phyloP scores from a whole-genome alignment of 768 basidiomycete genomes.

The Polyporus arcularius region DNA sequence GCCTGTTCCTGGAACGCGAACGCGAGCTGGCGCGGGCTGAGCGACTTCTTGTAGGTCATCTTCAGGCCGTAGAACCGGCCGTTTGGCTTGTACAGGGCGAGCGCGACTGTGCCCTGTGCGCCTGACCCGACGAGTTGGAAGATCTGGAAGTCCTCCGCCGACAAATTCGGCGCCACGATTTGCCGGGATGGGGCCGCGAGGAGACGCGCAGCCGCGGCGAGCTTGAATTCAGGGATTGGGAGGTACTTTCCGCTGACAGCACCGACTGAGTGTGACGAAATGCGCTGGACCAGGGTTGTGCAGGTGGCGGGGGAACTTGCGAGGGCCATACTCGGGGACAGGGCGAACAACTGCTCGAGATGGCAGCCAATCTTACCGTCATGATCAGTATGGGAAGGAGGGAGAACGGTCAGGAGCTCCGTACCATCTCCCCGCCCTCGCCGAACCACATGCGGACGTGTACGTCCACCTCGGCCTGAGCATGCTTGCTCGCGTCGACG shows the following conservation, averaged over 20 bases:
- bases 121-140: conserved; percentile 15
- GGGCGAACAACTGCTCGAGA: background rate
- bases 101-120: conserved; percentile 19
- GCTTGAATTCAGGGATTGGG: background rate
- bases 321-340: background rate
- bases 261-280: background rate
- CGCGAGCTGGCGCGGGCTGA: background rate
- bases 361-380: background rate
- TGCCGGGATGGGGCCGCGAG: background rate
- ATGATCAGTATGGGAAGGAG: background rate
- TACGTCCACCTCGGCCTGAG: background rate
- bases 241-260: background rate
- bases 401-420: background rate
- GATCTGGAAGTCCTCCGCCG: conserved; percentile 7
- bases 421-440: background rate
- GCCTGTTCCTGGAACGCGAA: conserved; percentile 15
- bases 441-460: background rate
- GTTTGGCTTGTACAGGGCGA: conserved; percentile 8
- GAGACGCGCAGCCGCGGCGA: background rate
- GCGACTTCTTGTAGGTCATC: conserved; percentile 18
- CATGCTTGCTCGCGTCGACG: background rate
- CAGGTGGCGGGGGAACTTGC: background rate
- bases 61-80: conserved; percentile 25
- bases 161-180: background rate
- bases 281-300: background rate